A percentile compares a stretch with the other conserved stretches of the same genome.
Evolutionary conservation across 768 basidiomycete species (phyloP).

Genomic region (Phlebiopsis gigantea): DNA sequence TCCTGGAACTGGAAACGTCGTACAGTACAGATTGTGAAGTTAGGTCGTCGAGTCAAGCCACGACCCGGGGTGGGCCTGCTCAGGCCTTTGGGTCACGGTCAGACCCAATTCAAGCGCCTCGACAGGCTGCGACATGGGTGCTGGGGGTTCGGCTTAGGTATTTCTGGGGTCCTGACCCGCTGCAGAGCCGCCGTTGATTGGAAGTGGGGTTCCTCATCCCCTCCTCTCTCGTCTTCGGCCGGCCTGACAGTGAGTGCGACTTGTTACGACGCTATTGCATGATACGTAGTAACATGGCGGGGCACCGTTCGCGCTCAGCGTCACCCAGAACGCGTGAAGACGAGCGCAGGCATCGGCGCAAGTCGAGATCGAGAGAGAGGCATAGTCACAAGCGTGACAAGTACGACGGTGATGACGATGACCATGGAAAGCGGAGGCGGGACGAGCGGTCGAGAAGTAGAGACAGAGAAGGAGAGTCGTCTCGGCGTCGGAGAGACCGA

Average conservation of each 20-base stretch:
- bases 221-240: not conserved
- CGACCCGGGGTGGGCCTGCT: not conserved
- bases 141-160: not conserved
- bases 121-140: not conserved
- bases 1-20: not conserved
- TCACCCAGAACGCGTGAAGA: slow-evolving; percentile 35
- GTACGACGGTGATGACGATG: slow-evolving; percentile 18
- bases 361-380: slow-evolving; percentile 28
- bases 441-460: slow-evolving; percentile 28
- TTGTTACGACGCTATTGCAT: slow-evolving; percentile 3
- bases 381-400: slow-evolving; percentile 15
- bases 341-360: slow-evolving; percentile 24
- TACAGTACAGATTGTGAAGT: not conserved
- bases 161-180: not conserved
- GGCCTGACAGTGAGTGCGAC: slow-evolving; percentile 10
- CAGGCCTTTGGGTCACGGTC: not conserved
- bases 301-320: slow-evolving; percentile 44
- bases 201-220: not conserved
- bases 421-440: slow-evolving; percentile 18
- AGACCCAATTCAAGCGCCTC: not conserved
- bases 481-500: slow-evolving; percentile 14
- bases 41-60: not conserved
- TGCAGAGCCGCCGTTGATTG: too few relatives aligned
- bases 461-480: slow-evolving; percentile 26
- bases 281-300: slow-evolving; percentile 33